Evolutionary conservation across 2,329 filamentous ascomycete species (phyloP).

Genomic region (Curvularia hawaiiensis): DNA sequence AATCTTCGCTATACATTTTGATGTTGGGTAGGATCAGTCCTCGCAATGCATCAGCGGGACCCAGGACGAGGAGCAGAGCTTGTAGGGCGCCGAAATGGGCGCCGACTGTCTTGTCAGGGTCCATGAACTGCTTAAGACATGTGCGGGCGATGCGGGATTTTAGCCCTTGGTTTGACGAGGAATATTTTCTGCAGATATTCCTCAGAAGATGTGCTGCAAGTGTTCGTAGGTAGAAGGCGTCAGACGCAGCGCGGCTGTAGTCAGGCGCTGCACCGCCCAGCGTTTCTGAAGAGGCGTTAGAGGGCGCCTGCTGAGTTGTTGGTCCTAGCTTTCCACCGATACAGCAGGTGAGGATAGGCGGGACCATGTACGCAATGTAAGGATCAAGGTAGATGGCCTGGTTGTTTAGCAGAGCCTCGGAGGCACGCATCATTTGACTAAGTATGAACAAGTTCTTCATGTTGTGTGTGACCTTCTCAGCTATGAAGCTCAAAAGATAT

Average conservation of each 20-base stretch:
- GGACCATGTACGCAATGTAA: slow-evolving; percentile 73
- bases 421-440: slow-evolving; percentile 89
- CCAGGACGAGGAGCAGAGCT: slow-evolving; percentile 79
- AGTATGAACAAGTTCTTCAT: slow-evolving; percentile 89
- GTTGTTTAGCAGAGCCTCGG: slow-evolving; percentile 83
- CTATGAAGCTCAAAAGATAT: slow-evolving; percentile 95
- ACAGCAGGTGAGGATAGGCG: slow-evolving; percentile 88
- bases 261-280: slow-evolving; percentile 40
- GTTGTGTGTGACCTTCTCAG: slow-evolving; percentile 93
- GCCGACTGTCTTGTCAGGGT: slow-evolving; percentile 79
- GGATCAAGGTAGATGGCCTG: slow-evolving; percentile 75
- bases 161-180: slow-evolving; percentile 77
- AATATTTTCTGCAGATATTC: slow-evolving; percentile 80
- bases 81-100: slow-evolving; percentile 89
- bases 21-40: slow-evolving; percentile 70
- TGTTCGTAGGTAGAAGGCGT: slow-evolving; percentile 81
- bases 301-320: slow-evolving; percentile 56
- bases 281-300: slow-evolving; percentile 55
- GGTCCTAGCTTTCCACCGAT: slow-evolving; percentile 80
- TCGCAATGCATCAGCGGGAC: slow-evolving; percentile 64
- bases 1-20: slow-evolving; percentile 62
- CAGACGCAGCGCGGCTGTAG: slow-evolving; percentile 37
- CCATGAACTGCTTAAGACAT: slow-evolving; percentile 89
- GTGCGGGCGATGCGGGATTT: slow-evolving; percentile 90
- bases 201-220: slow-evolving; percentile 82